Evolutionary conservation across 129 eudicot genomes (phyloP), one percentile per base, ranked within the genome.

Genomic region (Arctium lappa): DNA sequence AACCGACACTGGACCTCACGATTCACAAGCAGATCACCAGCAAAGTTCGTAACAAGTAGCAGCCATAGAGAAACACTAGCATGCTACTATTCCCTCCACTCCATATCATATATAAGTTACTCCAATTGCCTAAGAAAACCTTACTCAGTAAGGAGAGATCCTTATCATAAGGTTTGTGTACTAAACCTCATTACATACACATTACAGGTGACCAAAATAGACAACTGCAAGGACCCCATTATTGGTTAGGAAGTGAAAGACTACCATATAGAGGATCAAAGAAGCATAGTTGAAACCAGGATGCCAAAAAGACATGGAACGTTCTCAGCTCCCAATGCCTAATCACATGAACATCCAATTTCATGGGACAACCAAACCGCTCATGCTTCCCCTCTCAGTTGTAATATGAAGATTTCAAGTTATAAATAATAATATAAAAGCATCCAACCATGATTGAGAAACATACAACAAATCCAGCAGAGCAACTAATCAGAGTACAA

Each of bases 381-480:
- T 50, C 80, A 82, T 46, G 15, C 71, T 82, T 75, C 76, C 32
- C 44, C 40, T 22, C 63, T 9, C 73, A 48, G 8, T 76, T 37
- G 42, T 69, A 37, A 8, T n/a, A 38, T 38, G 16, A 70, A 70
- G 37, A 27, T 37, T 37, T 71, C 15, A 8, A 15, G 31, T 38
- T 10, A 53, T 48, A 13, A 37, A 37, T 46, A 69, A 22, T 37
- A 37, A 5, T 63, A 77, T 69, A 75, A 77, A 53, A 9, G 44
- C 70, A 76, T 83, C 30, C 72, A 77, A 36, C 18, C 48, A 53
- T 38, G 82, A 77, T 56, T 30, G 37, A 83, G 42, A 46, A 56
- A 30, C 63, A 42, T 40, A 81, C 38, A 69, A 82, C 71, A 31
- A 15, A 77, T 12, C n/a, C 34, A 69, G 15, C 32, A 44, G 22